Base-by-base conservation (phyloP, 768 basidiomycete species). In the Brasilioporus rufonigricans region DNA sequence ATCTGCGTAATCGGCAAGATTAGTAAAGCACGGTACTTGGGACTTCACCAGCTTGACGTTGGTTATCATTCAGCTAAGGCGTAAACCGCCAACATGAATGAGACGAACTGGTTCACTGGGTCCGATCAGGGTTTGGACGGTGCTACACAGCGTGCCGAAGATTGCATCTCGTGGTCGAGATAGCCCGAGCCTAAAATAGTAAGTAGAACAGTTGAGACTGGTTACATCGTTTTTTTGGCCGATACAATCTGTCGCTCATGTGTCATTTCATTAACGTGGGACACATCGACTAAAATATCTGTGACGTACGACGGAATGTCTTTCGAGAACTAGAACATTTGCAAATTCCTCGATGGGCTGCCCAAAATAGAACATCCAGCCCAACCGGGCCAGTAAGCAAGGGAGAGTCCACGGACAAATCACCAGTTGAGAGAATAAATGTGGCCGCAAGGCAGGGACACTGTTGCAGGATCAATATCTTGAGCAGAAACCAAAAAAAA, bases 1-100 rank as follows among this genome's bases (percentile, higher is more conserved):
- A 50, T 14, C 55, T 60, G 46, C 57, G 50, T 59, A 56, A 55
- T 59, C 50, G 55, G 33, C 49, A 52, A 50, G 44, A 47, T 53
- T 27, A 29, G 24, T 43, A 36, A 50, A 32, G 21, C 21, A 24
- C 27, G n/a, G n/a, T 44, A 48, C n/a, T n/a, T 31, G 21, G 14
- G 8, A 16, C 19, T 21, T 33, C 33, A 33, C 16, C 35, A 16
- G 18, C 35, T 18, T 36, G 35, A 18, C 14, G 16, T 36, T 36
- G 14, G 18, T 36, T 18, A 36, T 61, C 60, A 40, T 36, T 36
- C 13, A 47, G 38, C 10, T 24, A 40, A 55, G 14, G n/a, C n/a
- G n/a, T n/a, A n/a, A 24, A 43, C 39, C 7, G 19, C 33, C 35
- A n/a, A n/a, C 27, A 23, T n/a, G 19, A 32, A 14, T 29, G 35